A percentile compares a stretch with the other conserved stretches of the same genome.
phyloP scores from a whole-genome alignment of 257 asterid genomes.

The Nicotiana obtusifolia region DNA sequence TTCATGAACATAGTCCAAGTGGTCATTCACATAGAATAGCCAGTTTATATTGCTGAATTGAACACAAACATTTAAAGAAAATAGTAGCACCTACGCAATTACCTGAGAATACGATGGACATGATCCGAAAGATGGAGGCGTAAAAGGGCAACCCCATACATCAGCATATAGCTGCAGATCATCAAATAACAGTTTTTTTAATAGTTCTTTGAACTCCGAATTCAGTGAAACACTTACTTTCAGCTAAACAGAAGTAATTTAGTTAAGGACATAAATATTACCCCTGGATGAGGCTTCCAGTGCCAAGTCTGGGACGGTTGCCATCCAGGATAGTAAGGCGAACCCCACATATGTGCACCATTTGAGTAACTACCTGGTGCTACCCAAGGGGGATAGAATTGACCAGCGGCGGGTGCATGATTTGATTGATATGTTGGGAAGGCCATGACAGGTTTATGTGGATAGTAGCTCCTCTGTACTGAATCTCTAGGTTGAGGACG shows the following conservation, averaged over 20 bases:
- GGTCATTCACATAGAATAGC: not conserved
- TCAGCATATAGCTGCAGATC: slow-evolving; percentile 33
- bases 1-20: not conserved
- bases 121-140: slow-evolving; percentile 29
- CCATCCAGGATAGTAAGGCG: slow-evolving; percentile 39
- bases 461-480: slow-evolving; percentile 23
- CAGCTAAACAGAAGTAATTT: not conserved
- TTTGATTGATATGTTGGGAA: slow-evolving; percentile 34
- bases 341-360: slow-evolving; percentile 32
- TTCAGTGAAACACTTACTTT: not conserved
- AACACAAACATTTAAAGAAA: not conserved
- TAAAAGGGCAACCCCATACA: slow-evolving; percentile 52
- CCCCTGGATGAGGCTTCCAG: slow-evolving; percentile 39
- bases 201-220: not conserved
- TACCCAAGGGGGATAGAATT: slow-evolving; percentile 34
- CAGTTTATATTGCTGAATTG: not conserved
- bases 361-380: slow-evolving; percentile 25
- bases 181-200: not conserved
- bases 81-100: not conserved
- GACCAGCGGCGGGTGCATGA: slow-evolving; percentile 22
- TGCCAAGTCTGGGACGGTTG: slow-evolving; percentile 36
- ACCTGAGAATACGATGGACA: slow-evolving; percentile 24
- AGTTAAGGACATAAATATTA: slow-evolving; percentile 14
- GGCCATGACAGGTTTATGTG: slow-evolving; percentile 38
- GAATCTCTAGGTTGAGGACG: slow-evolving; percentile 29